Conservation (phyloP, 768 basidiomycete species). For the Candolleomyces aberdarensis region DNA sequence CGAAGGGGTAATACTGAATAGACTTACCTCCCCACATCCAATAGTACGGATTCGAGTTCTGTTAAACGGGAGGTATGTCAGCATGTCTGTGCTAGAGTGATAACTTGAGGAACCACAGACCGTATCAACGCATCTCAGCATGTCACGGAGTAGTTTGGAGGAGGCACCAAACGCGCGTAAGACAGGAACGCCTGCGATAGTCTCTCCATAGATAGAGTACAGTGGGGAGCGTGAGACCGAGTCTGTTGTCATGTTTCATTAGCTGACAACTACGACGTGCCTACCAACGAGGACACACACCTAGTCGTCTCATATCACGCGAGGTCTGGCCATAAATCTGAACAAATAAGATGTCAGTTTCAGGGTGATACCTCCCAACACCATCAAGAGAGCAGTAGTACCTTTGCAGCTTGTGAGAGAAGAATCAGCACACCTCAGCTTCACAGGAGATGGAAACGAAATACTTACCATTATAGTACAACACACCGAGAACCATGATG, state of each 20-base stretch:
- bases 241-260: constrained; percentile 24
- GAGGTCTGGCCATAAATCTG: constrained; percentile 66
- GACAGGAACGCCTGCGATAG: constrained; percentile 40
- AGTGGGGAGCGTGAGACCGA: constrained; percentile 47
- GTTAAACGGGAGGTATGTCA: background rate
- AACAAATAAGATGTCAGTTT: constrained; percentile 6
- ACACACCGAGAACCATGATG: constrained; percentile 46
- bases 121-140: constrained; percentile 80
- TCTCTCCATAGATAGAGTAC: constrained; percentile 44
- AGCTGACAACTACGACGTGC: background rate
- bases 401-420: constrained; percentile 33
- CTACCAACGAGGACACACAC: constrained; percentile 32
- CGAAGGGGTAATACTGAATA: background rate
- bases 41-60: constrained; percentile 71
- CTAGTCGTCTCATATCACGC: constrained; percentile 78
- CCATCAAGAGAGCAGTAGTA: constrained; percentile 9
- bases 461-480: constrained; percentile 71
- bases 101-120: constrained; percentile 35
- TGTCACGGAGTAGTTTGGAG: constrained; percentile 81
- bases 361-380: background rate
- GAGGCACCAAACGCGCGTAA: constrained; percentile 86
- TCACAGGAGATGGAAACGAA: background rate
- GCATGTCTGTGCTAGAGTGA: constrained; percentile 1
- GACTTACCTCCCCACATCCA: constrained; percentile 86
- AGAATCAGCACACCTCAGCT: background rate